These are phyloP conservation scores for Vigna hirtella DNA, from an alignment of 306 rosid species.

Conservation along the genomic window DNA sequence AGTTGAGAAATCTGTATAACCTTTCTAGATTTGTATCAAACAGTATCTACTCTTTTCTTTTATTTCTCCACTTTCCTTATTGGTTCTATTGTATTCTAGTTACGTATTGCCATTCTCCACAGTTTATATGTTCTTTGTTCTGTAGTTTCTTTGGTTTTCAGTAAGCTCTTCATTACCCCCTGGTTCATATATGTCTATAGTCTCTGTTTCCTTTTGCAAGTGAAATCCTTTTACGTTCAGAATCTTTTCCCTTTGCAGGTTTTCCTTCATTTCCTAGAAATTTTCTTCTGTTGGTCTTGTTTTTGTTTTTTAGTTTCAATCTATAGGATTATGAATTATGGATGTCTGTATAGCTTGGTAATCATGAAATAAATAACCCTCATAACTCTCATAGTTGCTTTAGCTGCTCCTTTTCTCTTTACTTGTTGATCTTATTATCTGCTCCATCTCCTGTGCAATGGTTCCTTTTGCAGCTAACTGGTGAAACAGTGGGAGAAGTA, in stretches of 20 bases:
- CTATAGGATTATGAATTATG: slow-evolving; percentile 40
- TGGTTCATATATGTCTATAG: slow-evolving; percentile 5
- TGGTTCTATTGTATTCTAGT: slow-evolving; percentile 36
- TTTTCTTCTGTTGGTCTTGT: slow-evolving; percentile 25
- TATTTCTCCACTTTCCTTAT: slow-evolving; percentile 26
- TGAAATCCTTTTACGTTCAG: slow-evolving; percentile 37
- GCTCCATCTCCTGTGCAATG: slow-evolving; percentile 40
- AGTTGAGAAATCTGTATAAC: too few species aligned
- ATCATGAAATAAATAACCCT: slow-evolving; percentile 39
- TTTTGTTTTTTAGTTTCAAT: slow-evolving; percentile 6
- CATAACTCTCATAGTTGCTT: slow-evolving; percentile 53
- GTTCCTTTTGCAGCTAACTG: slow-evolving; percentile 79
- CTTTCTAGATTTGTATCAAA: too few species aligned
- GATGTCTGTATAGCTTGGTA: slow-evolving; percentile 43
- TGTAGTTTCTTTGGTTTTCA: slow-evolving; percentile 42
- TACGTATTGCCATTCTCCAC: neutral
- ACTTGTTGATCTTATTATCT: slow-evolving; percentile 47
- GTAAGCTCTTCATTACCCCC: slow-evolving; percentile 1
- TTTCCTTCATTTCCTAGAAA: slow-evolving; percentile 52
- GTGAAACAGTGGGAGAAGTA: slow-evolving; percentile 98
- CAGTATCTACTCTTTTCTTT: neutral
- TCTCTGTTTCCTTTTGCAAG: slow-evolving; percentile 27
- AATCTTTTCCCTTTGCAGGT: slow-evolving; percentile 17
- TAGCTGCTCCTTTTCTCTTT: slow-evolving; percentile 46
- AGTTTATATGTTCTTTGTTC: neutral